Conservation (phyloP, 345 rosid genomes). For the Euclidium syriacum region DNA sequence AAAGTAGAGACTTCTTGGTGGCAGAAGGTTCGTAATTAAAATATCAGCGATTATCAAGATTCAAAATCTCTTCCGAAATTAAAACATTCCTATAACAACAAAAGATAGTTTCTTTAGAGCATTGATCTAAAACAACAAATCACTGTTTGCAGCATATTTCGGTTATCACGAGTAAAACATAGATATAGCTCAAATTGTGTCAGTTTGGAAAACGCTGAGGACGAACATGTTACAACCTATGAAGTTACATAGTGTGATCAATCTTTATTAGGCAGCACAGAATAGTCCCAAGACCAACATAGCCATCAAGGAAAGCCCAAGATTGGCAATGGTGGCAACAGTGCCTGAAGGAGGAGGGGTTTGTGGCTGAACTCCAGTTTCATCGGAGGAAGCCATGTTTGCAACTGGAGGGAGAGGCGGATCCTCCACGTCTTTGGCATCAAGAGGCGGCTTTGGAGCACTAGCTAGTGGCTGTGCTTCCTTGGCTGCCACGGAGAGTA, state of each 20-base stretch:
- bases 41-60: constrained; percentile 3
- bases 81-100: constrained; percentile 10
- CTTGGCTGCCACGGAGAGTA: constrained; percentile 22
- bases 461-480: constrained; percentile 26
- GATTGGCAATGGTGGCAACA: constrained; percentile 21
- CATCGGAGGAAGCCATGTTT: neutral
- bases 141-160: constrained; percentile 11
- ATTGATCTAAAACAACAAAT: constrained; percentile 12
- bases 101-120: constrained; percentile 10
- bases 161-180: constrained; percentile 1
- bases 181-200: constrained; percentile 6
- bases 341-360: constrained; percentile 32
- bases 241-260: neutral
- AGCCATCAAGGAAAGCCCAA: constrained; percentile 35
- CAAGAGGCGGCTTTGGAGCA: constrained; percentile 46
- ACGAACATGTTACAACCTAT: constrained; percentile 11
- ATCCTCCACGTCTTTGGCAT: constrained; percentile 44
- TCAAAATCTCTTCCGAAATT: constrained; percentile 15
- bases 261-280: neutral
- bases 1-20: neutral
- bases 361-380: constrained; percentile 9
- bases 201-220: constrained; percentile 1
- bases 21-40: neutral
- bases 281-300: constrained; percentile 28
- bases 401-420: constrained; percentile 72